Conservation (phyloP, 768 basidiomycete species). For the Chlorophyllum brunneum region DNA sequence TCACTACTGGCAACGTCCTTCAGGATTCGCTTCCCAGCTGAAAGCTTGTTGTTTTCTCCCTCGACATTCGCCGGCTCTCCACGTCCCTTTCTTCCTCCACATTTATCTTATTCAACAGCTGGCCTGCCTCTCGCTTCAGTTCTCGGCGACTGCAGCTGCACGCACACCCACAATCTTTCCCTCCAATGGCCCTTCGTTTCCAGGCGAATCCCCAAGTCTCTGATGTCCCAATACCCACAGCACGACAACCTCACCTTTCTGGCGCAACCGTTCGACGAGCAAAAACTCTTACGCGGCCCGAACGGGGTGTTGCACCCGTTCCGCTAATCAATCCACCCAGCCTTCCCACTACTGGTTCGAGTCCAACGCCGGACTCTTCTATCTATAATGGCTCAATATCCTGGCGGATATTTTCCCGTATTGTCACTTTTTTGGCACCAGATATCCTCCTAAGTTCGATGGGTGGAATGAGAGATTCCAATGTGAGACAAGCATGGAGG, state of each 20-base stretch:
- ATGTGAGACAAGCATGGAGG: conserved; percentile 88
- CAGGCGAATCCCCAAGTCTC: conserved; percentile 47
- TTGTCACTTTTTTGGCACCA: conserved; percentile 92
- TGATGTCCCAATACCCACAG: conserved; percentile 69
- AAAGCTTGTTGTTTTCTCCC: conserved; percentile 10
- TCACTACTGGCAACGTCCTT: conserved; percentile 13
- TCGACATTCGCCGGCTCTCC: neutral
- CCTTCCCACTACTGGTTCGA: conserved; percentile 20
- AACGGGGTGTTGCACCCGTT: conserved; percentile 89
- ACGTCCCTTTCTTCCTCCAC: conserved; percentile 1
- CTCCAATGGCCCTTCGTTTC: conserved; percentile 52
- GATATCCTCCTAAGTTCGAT: conserved; percentile 65
- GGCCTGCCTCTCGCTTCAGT: conserved; percentile 24
- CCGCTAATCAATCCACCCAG: conserved; percentile 88
- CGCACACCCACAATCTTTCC: conserved; percentile 22
- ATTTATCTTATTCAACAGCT: conserved; percentile 15
- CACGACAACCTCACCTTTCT: conserved; percentile 47
- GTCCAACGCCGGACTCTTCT: conserved; percentile 29
- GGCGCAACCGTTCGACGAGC: conserved; percentile 73
- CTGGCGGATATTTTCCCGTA: conserved; percentile 79
- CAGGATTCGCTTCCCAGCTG: conserved; percentile 17
- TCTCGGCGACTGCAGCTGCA: conserved; percentile 20
- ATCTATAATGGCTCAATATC: conserved; percentile 46
- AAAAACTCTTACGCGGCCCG: conserved; percentile 96
- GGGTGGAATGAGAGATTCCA: conserved; percentile 78